These are phyloP conservation scores for Paracamarosporium sp. DNA, from an alignment of 2,329 filamentous ascomycete genomes.

Conservation along the genomic window DNA sequence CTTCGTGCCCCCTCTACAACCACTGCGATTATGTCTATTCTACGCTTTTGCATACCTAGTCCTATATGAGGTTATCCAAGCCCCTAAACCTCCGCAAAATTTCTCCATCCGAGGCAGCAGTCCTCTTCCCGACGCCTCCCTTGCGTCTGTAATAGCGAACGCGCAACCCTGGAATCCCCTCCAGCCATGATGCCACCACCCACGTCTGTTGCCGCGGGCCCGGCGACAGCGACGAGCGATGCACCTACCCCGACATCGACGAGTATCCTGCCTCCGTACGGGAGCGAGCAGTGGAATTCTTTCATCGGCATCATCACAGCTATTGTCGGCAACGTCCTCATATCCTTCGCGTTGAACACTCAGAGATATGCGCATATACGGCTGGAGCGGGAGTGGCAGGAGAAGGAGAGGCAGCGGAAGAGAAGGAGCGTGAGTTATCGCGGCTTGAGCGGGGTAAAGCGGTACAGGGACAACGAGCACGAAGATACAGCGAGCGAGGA, in stretches of 20 bases:
- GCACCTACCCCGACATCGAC: constrained; percentile 17
- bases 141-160: constrained; percentile 11
- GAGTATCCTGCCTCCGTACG: constrained; percentile 17
- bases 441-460: constrained; percentile 4
- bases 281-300: constrained; percentile 74
- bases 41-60: constrained; percentile 13
- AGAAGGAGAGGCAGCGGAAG: constrained; percentile 47
- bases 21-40: constrained; percentile 21
- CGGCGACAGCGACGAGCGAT: constrained; percentile 18
- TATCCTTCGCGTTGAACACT: constrained; percentile 94
- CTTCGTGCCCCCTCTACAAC: neutral
- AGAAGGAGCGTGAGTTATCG: constrained; percentile 10
- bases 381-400: constrained; percentile 73
- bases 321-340: constrained; percentile 90
- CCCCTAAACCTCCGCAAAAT: constrained; percentile 2
- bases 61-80: constrained; percentile 12
- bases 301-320: constrained; percentile 94
- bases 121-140: constrained; percentile 1
- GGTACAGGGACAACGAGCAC: constrained; percentile 12
- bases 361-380: constrained; percentile 94
- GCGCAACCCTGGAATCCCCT: constrained; percentile 7
- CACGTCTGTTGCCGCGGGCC: constrained; percentile 31
- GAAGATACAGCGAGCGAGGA: constrained; percentile 33
- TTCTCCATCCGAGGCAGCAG: neutral
- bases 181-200: constrained; percentile 34